Percentiles rank a stretch among this genome's conserved stretches.
phyloP scores from a whole-genome alignment of 768 basidiomycete species.

The Coprinellus aureogranulatus region DNA sequence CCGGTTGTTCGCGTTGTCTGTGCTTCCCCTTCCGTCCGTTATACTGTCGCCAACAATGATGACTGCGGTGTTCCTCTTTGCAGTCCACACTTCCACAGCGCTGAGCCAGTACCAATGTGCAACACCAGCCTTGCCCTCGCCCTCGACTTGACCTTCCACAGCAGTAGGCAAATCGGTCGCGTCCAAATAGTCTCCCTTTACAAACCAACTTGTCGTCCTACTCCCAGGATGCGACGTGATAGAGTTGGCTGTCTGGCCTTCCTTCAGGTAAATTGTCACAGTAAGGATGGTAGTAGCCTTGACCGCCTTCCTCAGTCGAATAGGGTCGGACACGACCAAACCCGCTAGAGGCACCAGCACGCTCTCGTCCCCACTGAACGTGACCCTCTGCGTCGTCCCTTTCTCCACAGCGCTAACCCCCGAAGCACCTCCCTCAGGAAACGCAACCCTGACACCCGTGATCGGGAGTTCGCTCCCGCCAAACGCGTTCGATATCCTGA shows the following conservation, averaged over 20 bases:
- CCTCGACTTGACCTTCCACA: slow-evolving; percentile 1
- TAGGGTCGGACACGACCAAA: slow-evolving; percentile 43
- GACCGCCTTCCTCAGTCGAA: slow-evolving; percentile 32
- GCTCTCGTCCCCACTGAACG: slow-evolving; percentile 42
- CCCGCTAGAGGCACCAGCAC: slow-evolving; percentile 44
- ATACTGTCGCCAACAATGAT: slow-evolving; percentile 53
- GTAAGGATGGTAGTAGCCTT: slow-evolving; percentile 38
- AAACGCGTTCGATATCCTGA: slow-evolving; percentile 52
- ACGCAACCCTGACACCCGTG: slow-evolving; percentile 42
- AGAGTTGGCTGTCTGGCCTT: slow-evolving; percentile 39
- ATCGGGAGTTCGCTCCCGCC: slow-evolving; percentile 41
- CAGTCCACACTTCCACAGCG: slow-evolving; percentile 40
- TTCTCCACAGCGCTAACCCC: slow-evolving; percentile 36
- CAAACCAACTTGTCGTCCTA: slow-evolving; percentile 44
- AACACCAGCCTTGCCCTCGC: slow-evolving; percentile 19
- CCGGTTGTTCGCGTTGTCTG: slow-evolving; percentile 45
- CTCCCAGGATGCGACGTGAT: slow-evolving; percentile 51
- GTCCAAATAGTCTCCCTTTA: slow-evolving; percentile 34
- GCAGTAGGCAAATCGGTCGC: slow-evolving; percentile 34
- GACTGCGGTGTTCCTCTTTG: slow-evolving; percentile 26
- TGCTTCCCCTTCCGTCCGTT: slow-evolving; percentile 50
- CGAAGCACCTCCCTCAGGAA: slow-evolving; percentile 34
- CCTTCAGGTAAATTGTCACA: slow-evolving; percentile 38
- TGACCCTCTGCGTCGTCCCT: slow-evolving; percentile 33
- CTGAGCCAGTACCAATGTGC: slow-evolving; percentile 41